Conservation (phyloP, 495 filamentous ascomycete species). For the Penicillium silybi region DNA sequence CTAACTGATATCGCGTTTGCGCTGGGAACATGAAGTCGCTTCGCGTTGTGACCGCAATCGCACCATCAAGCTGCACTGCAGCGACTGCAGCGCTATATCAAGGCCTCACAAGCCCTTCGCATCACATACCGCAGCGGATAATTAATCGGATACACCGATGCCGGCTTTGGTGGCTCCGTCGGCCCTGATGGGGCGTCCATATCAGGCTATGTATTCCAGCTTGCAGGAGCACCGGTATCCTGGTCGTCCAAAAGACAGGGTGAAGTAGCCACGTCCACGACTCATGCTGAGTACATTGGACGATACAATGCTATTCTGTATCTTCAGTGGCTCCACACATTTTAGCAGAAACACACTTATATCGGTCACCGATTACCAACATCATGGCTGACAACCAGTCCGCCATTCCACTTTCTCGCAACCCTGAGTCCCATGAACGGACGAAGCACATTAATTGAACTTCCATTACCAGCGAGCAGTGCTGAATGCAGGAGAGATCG, state of each 20-base stretch:
- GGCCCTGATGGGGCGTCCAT: constrained; percentile 8
- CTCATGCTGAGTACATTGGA: constrained; percentile 1
- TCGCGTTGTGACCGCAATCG: constrained; percentile 6
- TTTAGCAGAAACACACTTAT: constrained; percentile 10
- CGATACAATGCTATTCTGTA: constrained; percentile 12
- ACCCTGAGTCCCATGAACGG: too few relatives aligned
- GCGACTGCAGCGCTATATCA: constrained; percentile 5
- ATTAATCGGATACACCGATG: constrained; percentile 1
- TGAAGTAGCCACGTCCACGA: constrained; percentile 14
- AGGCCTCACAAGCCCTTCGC: constrained; percentile 2
- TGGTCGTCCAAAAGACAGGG: constrained; percentile 15
- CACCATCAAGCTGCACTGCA: constrained; percentile 7
- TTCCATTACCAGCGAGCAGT: constrained; percentile 19
- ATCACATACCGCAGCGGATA: constrained; percentile 2
- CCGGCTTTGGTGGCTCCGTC: constrained; percentile 9
- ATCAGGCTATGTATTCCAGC: constrained; percentile 10
- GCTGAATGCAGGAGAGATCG: constrained; percentile 13
- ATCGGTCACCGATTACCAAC: constrained; percentile 11
- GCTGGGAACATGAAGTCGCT: constrained; percentile 9
- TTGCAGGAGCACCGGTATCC: constrained; percentile 11
- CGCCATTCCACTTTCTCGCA: neutral
- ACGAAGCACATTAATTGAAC: neutral
- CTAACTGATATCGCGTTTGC: neutral
- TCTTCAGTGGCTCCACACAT: constrained; percentile 13
- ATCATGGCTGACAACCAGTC: constrained; percentile 17